phyloP scores from a whole-genome alignment of 2,329 filamentous ascomycete species.

The Diaporthe vexans region DNA sequence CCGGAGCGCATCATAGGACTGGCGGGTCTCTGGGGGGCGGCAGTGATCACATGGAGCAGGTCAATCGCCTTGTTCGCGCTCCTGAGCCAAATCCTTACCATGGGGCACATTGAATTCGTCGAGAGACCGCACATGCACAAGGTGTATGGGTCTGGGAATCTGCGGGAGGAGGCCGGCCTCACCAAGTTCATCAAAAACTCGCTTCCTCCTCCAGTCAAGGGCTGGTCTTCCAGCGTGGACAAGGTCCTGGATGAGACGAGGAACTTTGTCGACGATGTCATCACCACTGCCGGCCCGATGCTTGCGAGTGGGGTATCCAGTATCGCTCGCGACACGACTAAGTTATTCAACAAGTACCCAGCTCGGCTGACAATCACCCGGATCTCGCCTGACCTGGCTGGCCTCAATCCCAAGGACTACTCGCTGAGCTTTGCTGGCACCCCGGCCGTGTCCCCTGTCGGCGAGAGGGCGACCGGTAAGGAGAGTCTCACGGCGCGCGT shows the following conservation, averaged over 20 bases:
- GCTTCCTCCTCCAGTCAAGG: slow-evolving; percentile 84
- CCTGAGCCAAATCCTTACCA: slow-evolving; percentile 85
- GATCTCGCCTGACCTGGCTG: slow-evolving; percentile 83
- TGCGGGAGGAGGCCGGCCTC: slow-evolving; percentile 89
- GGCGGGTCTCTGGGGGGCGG: slow-evolving; percentile 95
- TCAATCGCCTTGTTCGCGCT: slow-evolving; percentile 90
- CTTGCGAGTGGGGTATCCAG: slow-evolving; percentile 88
- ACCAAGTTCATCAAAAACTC: slow-evolving; percentile 92
- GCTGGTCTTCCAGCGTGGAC: slow-evolving; percentile 89
- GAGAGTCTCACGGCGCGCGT: slow-evolving; percentile 79
- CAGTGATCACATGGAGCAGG: slow-evolving; percentile 91
- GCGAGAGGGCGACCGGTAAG: slow-evolving; percentile 76
- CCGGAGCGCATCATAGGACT: slow-evolving; percentile 94
- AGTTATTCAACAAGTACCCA: slow-evolving; percentile 90
- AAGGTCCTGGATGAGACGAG: slow-evolving; percentile 87
- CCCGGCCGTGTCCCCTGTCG: slow-evolving; percentile 62
- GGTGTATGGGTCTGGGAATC: slow-evolving; percentile 82
- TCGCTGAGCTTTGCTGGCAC: slow-evolving; percentile 81
- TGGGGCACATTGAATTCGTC: slow-evolving; percentile 91
- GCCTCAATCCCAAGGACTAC: slow-evolving; percentile 85
- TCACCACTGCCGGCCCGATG: slow-evolving; percentile 88
- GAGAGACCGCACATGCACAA: slow-evolving; percentile 99
- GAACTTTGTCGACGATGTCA: slow-evolving; percentile 90
- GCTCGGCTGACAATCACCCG: slow-evolving; percentile 86
- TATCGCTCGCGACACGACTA: slow-evolving; percentile 88